Conservation (phyloP, 306 rosid genomes). For the Cotoneaster glaucophyllus region DNA sequence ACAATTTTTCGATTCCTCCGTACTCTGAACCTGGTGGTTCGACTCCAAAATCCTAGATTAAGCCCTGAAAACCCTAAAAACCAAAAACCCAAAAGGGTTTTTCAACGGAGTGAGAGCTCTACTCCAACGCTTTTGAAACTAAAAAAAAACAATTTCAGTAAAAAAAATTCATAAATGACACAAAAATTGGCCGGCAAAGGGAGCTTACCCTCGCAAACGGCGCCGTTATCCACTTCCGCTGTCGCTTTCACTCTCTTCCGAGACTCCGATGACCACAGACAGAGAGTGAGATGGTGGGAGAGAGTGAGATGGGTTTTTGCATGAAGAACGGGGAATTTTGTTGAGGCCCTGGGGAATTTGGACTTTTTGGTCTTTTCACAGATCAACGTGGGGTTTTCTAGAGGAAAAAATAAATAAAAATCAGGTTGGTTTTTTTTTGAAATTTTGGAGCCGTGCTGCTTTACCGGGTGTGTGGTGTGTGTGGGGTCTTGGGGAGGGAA, state of each 20-base stretch:
- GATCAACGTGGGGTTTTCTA: neutral
- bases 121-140: neutral
- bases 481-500: neutral
- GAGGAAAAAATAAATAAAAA: neutral
- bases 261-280: neutral
- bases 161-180: neutral
- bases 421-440: neutral
- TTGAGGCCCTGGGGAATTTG: neutral
- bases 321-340: neutral
- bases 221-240: neutral
- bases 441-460: neutral
- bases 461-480: neutral
- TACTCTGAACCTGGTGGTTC: neutral
- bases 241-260: neutral
- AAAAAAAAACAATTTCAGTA: neutral
- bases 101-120: neutral
- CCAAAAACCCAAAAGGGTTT: neutral
- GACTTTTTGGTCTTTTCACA: neutral
- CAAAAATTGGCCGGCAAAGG: neutral
- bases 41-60: constrained; percentile 8
- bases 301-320: neutral
- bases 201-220: neutral
- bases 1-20: neutral
- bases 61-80: neutral
- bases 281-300: neutral